Base-by-base conservation (phyloP, 805 yeast genomes). In the Monosporozyma aerobia region DNA sequence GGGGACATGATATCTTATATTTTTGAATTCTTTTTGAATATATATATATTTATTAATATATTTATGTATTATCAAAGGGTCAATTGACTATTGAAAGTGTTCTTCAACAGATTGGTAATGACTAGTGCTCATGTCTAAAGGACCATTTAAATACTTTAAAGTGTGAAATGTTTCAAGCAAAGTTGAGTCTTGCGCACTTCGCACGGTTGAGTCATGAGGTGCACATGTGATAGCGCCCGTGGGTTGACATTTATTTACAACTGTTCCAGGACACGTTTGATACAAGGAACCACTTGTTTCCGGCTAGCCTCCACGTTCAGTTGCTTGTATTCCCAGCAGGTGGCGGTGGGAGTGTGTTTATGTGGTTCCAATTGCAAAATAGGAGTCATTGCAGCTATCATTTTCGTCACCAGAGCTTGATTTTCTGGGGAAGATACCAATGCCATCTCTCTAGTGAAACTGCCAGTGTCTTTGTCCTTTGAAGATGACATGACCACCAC, bases 281-380 rank as follows among this genome's bases (percentile, higher is more conserved):
- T 37, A 3, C 54, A 63, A 1, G 97, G 97, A 4, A 87, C 96
- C 11, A 90, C 87, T 64, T 87, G 95, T 64, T 90, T 90, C 60
- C 97, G 77, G 37, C 94, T 85, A 1, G 92, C 90, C 7, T 69
- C 65, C 13, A 76, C 60, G 54, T 85, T 81, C 56, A 74, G 75
- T 63, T 85, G 85, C 56, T 70, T 63, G 53, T 68, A 78, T 5
- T 44, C 29, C 16, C 29, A 29, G n/a, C 44, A 22, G 10, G 30
- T 3, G 9, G 23, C 19, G 11, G 32, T 22, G 3, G 11, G 8
- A 10, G 4, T 41, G 6, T 46, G 22, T 27, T 16, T 39, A 7
- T 22, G 25, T 6, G 54, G 48, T 29, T 47, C 41, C 32, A 65
- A 50, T 2, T 54, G 51, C 19, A 59, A 53, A 13, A 56, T 54